phyloP scores from a whole-genome alignment of 257 asterid species.

The Linaria vulgaris region DNA sequence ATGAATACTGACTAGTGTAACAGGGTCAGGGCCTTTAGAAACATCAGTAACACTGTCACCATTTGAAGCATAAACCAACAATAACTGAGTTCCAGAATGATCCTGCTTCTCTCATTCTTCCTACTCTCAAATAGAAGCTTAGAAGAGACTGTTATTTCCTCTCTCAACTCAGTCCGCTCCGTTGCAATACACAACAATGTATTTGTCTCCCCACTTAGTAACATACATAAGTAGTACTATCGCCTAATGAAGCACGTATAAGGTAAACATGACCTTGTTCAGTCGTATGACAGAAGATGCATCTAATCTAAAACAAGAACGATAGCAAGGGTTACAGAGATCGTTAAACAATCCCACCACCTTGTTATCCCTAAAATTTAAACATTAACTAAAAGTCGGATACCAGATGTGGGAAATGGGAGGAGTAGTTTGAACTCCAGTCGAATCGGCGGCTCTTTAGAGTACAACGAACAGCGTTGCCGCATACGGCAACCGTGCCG shows the following conservation, averaged over 20 bases:
- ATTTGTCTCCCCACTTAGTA: conserved; percentile 55
- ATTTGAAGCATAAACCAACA: conserved; percentile 62
- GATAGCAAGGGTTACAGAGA: no score
- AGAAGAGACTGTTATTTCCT: conserved; percentile 52
- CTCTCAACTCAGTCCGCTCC: conserved; percentile 46
- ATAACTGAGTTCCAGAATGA: conserved; percentile 54
- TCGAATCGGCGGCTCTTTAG: no score
- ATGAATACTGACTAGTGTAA: conserved; percentile 66
- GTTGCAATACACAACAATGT: conserved; percentile 60
- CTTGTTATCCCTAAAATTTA: no score
- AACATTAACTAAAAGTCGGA: no score
- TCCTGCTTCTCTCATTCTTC: conserved; percentile 48
- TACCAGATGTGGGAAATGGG: no score
- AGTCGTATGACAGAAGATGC: no score
- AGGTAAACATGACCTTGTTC: no score
- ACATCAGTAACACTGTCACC: conserved; percentile 51
- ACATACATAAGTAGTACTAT: conserved; percentile 25
- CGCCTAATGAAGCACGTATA: conserved; percentile 49
- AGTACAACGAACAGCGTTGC: no score
- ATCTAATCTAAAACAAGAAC: no score
- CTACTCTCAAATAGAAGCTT: conserved; percentile 63
- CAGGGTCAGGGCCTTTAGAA: conserved; percentile 49
- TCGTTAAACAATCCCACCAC: no score
- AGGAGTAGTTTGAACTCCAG: no score
- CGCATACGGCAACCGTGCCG: no score